Base-by-base conservation (phyloP, 169 alveolate species). In the Plasmodium falciparum region DNA sequence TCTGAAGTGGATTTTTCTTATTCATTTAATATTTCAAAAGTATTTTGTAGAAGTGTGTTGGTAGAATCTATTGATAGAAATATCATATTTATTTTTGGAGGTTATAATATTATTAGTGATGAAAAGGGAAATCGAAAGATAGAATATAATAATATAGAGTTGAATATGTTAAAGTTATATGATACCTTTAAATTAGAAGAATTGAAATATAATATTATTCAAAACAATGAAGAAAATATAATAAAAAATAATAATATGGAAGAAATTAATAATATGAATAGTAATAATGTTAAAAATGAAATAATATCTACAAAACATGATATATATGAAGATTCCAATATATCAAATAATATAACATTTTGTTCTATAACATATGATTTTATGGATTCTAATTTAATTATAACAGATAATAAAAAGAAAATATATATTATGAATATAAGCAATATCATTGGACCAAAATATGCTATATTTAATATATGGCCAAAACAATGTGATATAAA, bases 21-120 rank as follows among this genome's bases (percentile, higher is more conserved):
- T 66, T 78, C 89, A 12, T 78, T 65, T 70, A 78, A 78, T 24
- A 49, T 49, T 12, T 65, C 89, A 15, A 78, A 78, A 66, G 78
- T 78, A n/a, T 78, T 78, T 20, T 78, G 89, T 52, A 65, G 50
- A 24, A 78, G 43, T 45, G 66, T 66, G 15, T 45, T 78, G 22
- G 89, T 78, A 1, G 89, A 78, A 52, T 78, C 89, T 3, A 78
- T 78, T 15, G 89, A 78, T 39, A 78, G 66, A 78, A 78, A 78
- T 50, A 78, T 78, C 13, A 78, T 78, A 50, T 78, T 78, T 61
- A 78, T 78, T 24, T 78, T 78, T 70, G 89, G 89, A 22, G 89
- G 89, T 8, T 45, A 66, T 45, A 78, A 78, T 54, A 78, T 78
- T 9, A 71, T 78, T 65, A 78, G 89, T 66, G 89, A 78, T 65